These are phyloP conservation scores for Leccinum angustisporum DNA, from an alignment of 1,284 basidiomycete species.

Conservation along the genomic window DNA sequence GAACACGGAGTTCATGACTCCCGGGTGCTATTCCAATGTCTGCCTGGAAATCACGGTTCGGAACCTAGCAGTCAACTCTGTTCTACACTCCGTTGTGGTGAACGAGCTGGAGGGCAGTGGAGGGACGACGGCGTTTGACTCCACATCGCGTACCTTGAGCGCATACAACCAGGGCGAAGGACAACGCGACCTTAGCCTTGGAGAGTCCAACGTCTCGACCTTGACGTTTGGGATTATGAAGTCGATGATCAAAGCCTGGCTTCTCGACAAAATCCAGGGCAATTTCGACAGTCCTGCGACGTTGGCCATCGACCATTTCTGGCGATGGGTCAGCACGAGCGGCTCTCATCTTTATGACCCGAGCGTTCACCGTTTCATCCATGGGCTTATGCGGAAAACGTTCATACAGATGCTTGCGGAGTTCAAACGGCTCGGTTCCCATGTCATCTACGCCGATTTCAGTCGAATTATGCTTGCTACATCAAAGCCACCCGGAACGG, in stretches of 20 bases:
- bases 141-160: constrained; percentile 87
- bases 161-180: constrained; percentile 83
- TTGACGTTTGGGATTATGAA: constrained; percentile 88
- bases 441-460: constrained; percentile 95
- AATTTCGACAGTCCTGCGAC: constrained; percentile 64
- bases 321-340: constrained; percentile 93
- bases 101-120: constrained; percentile 97
- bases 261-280: constrained; percentile 80
- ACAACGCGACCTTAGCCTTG: constrained; percentile 79
- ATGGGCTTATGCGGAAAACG: constrained; percentile 96
- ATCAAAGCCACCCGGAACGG: constrained; percentile 93
- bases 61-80: constrained; percentile 92
- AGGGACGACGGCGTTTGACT: constrained; percentile 91
- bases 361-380: constrained; percentile 90
- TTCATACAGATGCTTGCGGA: constrained; percentile 97
- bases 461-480: constrained; percentile 89
- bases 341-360: constrained; percentile 91
- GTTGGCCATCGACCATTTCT: constrained; percentile 87
- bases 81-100: constrained; percentile 91
- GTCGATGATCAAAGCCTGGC: constrained; percentile 89
- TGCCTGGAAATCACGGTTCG: constrained; percentile 88
- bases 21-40: constrained; percentile 92
- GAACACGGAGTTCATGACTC: constrained; percentile 81
- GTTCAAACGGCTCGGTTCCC: constrained; percentile 92
- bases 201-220: constrained; percentile 90